These are phyloP conservation scores for Cryptococcus sp. DNA, from an alignment of 1,284 basidiomycete species.

Conservation along the genomic window DNA sequence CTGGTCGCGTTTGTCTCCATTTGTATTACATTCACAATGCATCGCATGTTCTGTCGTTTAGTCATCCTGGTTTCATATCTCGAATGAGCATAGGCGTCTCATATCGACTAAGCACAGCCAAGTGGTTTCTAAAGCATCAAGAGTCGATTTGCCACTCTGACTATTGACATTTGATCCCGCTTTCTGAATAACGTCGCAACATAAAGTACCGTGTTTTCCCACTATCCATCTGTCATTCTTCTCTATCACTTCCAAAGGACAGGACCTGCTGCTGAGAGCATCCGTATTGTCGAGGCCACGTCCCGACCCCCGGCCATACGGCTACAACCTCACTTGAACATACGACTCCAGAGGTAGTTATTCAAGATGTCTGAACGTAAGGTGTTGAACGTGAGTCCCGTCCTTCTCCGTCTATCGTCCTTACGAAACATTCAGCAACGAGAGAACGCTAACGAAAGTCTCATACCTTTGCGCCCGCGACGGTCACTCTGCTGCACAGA, in stretches of 20 bases:
- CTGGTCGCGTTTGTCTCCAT: background rate
- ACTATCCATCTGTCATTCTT: background rate
- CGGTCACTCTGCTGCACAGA: slow-evolving; percentile 9
- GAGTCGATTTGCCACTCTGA: background rate
- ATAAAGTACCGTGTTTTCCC: background rate
- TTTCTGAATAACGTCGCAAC: background rate
- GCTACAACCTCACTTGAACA: background rate
- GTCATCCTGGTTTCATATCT: background rate
- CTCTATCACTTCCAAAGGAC: background rate
- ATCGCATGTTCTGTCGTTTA: slow-evolving; percentile 6
- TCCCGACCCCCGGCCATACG: too few species aligned
- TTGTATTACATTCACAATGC: slow-evolving; percentile 12
- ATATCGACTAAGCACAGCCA: background rate
- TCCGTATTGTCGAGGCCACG: too few species aligned
- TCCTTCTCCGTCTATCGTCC: background rate
- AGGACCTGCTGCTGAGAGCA: too few species aligned
- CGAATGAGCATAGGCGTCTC: background rate
- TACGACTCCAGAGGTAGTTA: background rate
- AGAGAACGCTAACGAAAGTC: too few species aligned
- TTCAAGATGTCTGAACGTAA: slow-evolving; percentile 81
- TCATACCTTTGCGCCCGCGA: background rate
- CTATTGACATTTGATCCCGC: background rate
- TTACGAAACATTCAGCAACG: slow-evolving; percentile 2
- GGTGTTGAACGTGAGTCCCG: slow-evolving; percentile 66
- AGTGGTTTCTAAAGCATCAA: background rate